Conservation (phyloP, 2,329 filamentous ascomycete species). For the Bipolaris zeicola region DNA sequence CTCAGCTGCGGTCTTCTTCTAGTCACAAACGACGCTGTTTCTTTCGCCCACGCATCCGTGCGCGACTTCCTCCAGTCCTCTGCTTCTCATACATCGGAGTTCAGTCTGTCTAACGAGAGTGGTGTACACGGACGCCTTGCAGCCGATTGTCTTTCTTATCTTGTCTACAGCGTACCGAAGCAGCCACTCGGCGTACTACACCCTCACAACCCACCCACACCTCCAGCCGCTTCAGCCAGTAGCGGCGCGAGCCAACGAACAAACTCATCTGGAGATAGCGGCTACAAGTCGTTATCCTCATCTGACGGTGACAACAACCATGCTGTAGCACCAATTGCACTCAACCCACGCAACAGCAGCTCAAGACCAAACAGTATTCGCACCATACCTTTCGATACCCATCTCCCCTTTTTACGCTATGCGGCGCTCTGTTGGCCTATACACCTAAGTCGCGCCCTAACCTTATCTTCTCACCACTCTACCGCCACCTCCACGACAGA, state of each 20-base stretch:
- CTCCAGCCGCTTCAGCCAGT: slow-evolving; percentile 14
- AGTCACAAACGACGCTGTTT: slow-evolving; percentile 22
- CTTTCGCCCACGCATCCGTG: slow-evolving; percentile 34
- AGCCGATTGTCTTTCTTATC: slow-evolving; percentile 35
- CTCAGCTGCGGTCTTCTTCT: slow-evolving; percentile 36
- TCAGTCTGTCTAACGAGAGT: slow-evolving; percentile 32
- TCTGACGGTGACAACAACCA: slow-evolving; percentile 27
- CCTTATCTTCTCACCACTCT: slow-evolving; percentile 2
- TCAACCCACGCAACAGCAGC: slow-evolving; percentile 1
- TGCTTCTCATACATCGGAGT: slow-evolving; percentile 25
- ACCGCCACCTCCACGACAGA: slow-evolving; percentile 1
- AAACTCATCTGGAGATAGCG: slow-evolving; percentile 36
- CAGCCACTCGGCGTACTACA: slow-evolving; percentile 27
- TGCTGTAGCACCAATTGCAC: not conserved
- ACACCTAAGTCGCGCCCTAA: slow-evolving; percentile 36
- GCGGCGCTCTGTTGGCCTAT: slow-evolving; percentile 41
- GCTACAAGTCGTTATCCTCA: slow-evolving; percentile 39
- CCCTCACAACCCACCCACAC: slow-evolving; percentile 16
- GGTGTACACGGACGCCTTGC: slow-evolving; percentile 38
- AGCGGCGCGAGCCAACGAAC: slow-evolving; percentile 35
- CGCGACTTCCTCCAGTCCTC: slow-evolving; percentile 32
- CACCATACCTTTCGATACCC: slow-evolving; percentile 28
- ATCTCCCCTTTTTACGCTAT: slow-evolving; percentile 40
- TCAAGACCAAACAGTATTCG: slow-evolving; percentile 13
- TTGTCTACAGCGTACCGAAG: slow-evolving; percentile 36